Base-by-base conservation (phyloP, 106 monocot species). In the Dendrobium catenatum region DNA sequence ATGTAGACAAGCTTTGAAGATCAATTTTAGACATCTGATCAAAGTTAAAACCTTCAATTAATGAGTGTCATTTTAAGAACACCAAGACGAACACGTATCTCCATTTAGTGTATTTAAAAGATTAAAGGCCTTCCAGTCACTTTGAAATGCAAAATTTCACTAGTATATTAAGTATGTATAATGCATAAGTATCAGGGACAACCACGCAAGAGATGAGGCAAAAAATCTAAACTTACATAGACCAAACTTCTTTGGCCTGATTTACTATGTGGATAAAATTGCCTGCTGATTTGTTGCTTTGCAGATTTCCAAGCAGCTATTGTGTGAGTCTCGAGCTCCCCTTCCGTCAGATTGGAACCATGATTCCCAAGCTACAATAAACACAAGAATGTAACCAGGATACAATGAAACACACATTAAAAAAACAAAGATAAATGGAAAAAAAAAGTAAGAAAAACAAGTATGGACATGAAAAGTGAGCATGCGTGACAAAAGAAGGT, bases 221-320 rank as follows among this genome's bases (percentile, higher is more conserved):
- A 66, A 66, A 66, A 13, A 24, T 72, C 46, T 29, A 13, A 74
- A 73, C 82, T 82, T 85, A 95, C 95, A 83, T 86, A 73, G 58
- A 93, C 82, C 61, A 95, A 64, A 47, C 72, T 46, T 51, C 81
- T 79, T 66, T 86, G 85, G 84, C 85, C 68, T 56, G 89, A 49
- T 76, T 86, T 76, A 20, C 84, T 86, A 56, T 84, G 87, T 20
- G 55, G 80, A 88, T 90, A 86, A 51, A 79, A 61, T 76, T 83
- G 88, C 29, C 80, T 79, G 31, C 78, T 85, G 68, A 89, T 73
- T 74, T 89, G 90, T 31, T 74, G 80, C 48, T 93, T 93, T 78
- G 86, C 90, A 44, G 84, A 84, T 83, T 95, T 95, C 95, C 95
- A 95, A 81, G 95, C 95, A 86, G 93, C 83, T 89, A 95, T 93